Evolutionary conservation across 2,329 filamentous ascomycete genomes (phyloP).

Genomic region (Chaetomiaceae sp.): DNA sequence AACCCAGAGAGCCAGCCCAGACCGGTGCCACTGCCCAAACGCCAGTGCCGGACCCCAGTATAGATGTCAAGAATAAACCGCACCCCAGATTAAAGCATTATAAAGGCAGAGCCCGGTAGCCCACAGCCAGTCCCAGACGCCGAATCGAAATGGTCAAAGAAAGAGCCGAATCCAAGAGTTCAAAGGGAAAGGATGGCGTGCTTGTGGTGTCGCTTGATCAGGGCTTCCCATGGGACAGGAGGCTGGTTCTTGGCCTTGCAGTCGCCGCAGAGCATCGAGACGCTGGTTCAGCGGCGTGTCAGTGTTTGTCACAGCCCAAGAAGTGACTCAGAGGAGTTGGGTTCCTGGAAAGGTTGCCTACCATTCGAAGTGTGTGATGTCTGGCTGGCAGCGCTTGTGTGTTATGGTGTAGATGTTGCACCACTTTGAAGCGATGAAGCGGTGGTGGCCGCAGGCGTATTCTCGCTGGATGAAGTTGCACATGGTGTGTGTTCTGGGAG

Average conservation of each 20-base stretch:
- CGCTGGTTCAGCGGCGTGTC: not conserved
- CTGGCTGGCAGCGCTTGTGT: slow-evolving; percentile 28
- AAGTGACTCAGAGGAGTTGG: not conserved
- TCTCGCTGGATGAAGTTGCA: slow-evolving; percentile 39
- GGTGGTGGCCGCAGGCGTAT: slow-evolving; percentile 30
- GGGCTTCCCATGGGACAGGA: slow-evolving; percentile 17
- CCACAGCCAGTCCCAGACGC: no score
- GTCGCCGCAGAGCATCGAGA: slow-evolving; percentile 14
- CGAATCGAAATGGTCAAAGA: no score
- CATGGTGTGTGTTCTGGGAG: not conserved
- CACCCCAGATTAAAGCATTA: no score
- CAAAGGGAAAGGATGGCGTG: not conserved
- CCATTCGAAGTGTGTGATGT: slow-evolving; percentile 29
- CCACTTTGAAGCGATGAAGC: slow-evolving; percentile 30
- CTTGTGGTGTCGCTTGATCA: slow-evolving; percentile 13
- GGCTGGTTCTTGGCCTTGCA: slow-evolving; percentile 16
- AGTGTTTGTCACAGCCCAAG: not conserved
- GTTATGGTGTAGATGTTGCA: slow-evolving; percentile 27
- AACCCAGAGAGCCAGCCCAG: no score
- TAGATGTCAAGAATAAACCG: no score
- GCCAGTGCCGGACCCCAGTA: no score
- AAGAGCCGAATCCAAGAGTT: no score
- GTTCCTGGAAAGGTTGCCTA: not conserved
- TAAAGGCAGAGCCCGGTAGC: no score
- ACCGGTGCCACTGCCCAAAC: no score